Evolutionary conservation across 495 filamentous ascomycete species (phyloP), one percentile per base, ranked within the genome.

Genomic region (Penicillium roqueforti): DNA sequence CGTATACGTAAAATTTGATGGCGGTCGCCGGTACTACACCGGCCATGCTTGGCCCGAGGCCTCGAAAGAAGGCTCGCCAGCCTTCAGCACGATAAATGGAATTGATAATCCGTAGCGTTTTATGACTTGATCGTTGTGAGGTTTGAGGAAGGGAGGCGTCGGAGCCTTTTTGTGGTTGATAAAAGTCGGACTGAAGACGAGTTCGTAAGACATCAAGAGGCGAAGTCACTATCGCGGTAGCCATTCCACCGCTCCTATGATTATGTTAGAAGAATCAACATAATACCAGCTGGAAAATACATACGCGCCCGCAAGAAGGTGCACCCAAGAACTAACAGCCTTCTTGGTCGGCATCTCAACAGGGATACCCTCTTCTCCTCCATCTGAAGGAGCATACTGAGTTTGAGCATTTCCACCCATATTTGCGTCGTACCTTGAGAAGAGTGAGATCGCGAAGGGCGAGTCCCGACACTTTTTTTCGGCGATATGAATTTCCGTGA

Each of bases 181-280:
- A 96, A 68, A 89, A 93, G 61, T 92, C 89, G 59, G 87, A 91
- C 71, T 96, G 91, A 4, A 96, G 80, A 9, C 91, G 81, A 9
- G 91, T 95, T 70, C 92, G 89, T 16, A 96, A 80, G 23, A 96
- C 91, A 65, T 96, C 91, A 40, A 96, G 83, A 3, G 91, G 91
- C 4, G 87, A 87, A 1, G 91, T 96, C 14, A 92, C 68, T 18
- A 89, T 80, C 8, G 91, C 86, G 11, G 91, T 84, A 32, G 88
- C 88, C 82, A 95, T 89, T 51, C 91, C 91, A 50, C 91, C 91
- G 36, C 86, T 76, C 44, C 91, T 95, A 42, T 41, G 6, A 45
- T 49, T 5, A 23, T 41, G 39, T 55, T 38, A 51, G 41, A 51
- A 26, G 34, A 25, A 37, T 28, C 53, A 37, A 51, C 29, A 64